Base-by-base conservation (phyloP, 2,329 filamentous ascomycete genomes). In the Verticillium alfalfae region DNA sequence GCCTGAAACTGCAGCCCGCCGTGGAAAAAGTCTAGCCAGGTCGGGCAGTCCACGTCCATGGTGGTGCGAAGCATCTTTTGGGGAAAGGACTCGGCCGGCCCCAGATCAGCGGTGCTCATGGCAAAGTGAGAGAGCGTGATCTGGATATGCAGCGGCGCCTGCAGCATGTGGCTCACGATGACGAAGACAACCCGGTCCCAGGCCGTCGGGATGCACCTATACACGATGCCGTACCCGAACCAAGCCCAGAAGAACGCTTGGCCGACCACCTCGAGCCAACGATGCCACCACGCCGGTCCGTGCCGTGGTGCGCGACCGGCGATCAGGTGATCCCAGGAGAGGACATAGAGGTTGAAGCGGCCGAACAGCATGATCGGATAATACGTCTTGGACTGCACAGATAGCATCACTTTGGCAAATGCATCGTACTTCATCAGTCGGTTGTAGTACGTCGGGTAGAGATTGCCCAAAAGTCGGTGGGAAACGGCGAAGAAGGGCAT, bases 41-140 rank as follows among this genome's bases (percentile, higher is more conserved):
- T 81, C 0, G 92, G 91, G 70, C 92, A 96, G 71, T 95, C 92
- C 26, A 96, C 88, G 66, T 96, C 92, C 92, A 97, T 96, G 13
- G 93, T 96, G 1, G 93, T 97, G 67, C 93, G 88, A 56, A 97
- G 81, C 89, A 96, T 95, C 73, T 89, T 91, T 75, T 96, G 92
- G 0, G 93, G 87, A 73, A 97, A 97, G 0, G 91, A 95, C 73
- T 97, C 93, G 59, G 88, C 81, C 1, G 90, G 87, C 0, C 93
- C 93, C 13, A 97, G 81, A 69, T 97, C 92, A 12, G 91, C 84
- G 0, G 93, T 97, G 68, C 91, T 94, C 93, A 96, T 97, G 66
- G 91, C 91, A 75, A 96, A 97, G 75, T 97, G 93, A 2, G 91
- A 95, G 18, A 97, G 84, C 0, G 92, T 96, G 72, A 97, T 96